Conservation (phyloP, 2,329 filamentous ascomycete genomes). For the Penicillium rolfsii region DNA sequence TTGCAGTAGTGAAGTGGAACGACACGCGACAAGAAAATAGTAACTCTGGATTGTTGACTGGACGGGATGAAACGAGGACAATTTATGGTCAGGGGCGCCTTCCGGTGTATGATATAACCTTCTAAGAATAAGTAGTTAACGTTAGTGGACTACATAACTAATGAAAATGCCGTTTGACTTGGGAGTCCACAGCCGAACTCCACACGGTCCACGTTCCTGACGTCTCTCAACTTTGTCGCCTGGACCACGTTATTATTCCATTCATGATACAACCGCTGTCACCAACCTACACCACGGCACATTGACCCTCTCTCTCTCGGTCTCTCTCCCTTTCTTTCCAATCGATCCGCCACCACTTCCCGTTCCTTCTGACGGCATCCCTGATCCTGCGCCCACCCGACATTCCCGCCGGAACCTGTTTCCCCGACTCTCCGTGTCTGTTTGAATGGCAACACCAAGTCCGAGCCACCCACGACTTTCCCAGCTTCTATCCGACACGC, state of each 20-base stretch:
- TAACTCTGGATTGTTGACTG: background rate
- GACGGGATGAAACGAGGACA: constrained; percentile 9
- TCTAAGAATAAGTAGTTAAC: background rate
- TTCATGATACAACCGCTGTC: background rate
- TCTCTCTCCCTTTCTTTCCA: constrained; percentile 7
- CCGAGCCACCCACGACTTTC: constrained; percentile 19
- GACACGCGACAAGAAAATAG: background rate
- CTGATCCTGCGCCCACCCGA: constrained; percentile 5
- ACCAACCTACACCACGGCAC: background rate
- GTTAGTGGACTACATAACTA: no score
- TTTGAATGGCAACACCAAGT: constrained; percentile 31
- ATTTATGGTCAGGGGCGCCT: constrained; percentile 21
- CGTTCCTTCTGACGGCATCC: constrained; percentile 1
- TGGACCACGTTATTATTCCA: background rate
- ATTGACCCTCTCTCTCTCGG: background rate
- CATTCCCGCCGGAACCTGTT: constrained; percentile 10
- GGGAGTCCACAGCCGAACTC: constrained; percentile 22
- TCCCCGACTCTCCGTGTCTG: constrained; percentile 6
- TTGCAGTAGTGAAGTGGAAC: background rate
- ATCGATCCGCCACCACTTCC: background rate
- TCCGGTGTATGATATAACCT: constrained; percentile 21
- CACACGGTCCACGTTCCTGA: constrained; percentile 32
- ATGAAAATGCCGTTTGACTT: constrained; percentile 19
- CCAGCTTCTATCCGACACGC: constrained; percentile 20
- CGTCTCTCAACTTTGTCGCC: constrained; percentile 19